A percentile compares a stretch with the other conserved stretches of the same genome.
Evolutionary conservation across 129 eudicot genomes (phyloP).

Genomic region (Lonicera japonica): DNA sequence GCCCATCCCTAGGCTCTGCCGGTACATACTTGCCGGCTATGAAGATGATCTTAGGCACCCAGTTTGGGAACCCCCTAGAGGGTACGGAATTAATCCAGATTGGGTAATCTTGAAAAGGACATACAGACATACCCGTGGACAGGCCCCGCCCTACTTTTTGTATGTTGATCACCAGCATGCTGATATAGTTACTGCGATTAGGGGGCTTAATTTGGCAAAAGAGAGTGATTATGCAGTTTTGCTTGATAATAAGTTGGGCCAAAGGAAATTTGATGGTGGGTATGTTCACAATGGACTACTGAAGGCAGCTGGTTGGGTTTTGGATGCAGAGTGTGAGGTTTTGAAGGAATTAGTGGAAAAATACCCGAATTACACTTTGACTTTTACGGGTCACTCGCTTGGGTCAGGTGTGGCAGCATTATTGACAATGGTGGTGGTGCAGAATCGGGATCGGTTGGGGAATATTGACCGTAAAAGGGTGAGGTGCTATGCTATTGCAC

Average conservation of each 20-base stretch:
- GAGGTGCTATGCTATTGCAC: conserved; percentile 76
- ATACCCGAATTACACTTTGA: conserved; percentile 61
- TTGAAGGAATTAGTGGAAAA: too few relatives aligned
- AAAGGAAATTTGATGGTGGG: conserved; percentile 79
- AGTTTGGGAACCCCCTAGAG: conserved; percentile 68
- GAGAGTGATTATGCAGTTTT: conserved; percentile 67
- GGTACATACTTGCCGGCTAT: conserved; percentile 61
- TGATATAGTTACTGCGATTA: conserved; percentile 71
- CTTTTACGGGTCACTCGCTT: conserved; percentile 83
- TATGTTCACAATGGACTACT: conserved; percentile 80
- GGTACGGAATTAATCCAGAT: conserved; percentile 75
- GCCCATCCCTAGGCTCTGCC: conserved; percentile 77
- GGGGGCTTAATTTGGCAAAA: conserved; percentile 71
- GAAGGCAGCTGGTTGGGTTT: conserved; percentile 64
- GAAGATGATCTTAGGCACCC: conserved; percentile 69
- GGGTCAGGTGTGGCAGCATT: conserved; percentile 88
- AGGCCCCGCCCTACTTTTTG: conserved; percentile 61
- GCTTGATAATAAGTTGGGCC: conserved; percentile 74
- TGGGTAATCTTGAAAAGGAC: conserved; percentile 45
- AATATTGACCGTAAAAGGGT: conserved; percentile 56
- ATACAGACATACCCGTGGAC: conserved; percentile 43
- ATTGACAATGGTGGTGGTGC: conserved; percentile 61
- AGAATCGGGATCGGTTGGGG: conserved; percentile 50
- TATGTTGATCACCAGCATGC: conserved; percentile 70
- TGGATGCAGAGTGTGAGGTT: conserved; percentile 53